phyloP scores from a whole-genome alignment of 2,329 filamentous ascomycete genomes.

The Pseudocercospora fuligena region DNA sequence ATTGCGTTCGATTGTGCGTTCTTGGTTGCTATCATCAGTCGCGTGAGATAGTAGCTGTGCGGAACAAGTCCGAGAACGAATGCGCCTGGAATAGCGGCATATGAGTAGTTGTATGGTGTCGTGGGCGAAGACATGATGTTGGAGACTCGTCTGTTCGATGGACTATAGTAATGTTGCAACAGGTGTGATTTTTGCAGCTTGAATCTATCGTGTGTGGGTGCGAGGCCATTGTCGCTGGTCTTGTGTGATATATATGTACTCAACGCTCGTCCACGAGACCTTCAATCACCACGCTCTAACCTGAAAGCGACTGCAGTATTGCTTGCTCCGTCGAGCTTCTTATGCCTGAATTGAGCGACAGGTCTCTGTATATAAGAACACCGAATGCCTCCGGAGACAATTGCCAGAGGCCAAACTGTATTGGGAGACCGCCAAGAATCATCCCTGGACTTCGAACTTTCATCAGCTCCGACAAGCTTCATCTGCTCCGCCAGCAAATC shows the following conservation, averaged over 20 bases:
- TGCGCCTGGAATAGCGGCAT: constrained; percentile 32
- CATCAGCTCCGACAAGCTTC: neutral
- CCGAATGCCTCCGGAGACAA: neutral
- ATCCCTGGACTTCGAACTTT: neutral
- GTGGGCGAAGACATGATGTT: neutral
- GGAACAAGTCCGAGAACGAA: constrained; percentile 33
- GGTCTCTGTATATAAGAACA: neutral
- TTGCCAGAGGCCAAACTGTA: neutral
- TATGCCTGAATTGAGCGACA: neutral
- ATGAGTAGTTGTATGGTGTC: constrained; percentile 31
- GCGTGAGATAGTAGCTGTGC: constrained; percentile 31
- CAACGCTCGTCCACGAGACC: neutral
- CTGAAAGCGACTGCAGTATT: neutral
- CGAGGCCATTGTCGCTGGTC: neutral
- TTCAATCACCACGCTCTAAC: neutral
- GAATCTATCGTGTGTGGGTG: neutral
- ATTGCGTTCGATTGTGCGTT: constrained; percentile 30
- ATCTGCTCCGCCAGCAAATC: neutral
- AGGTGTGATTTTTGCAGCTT: neutral
- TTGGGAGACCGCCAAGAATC: neutral
- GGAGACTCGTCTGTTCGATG: neutral
- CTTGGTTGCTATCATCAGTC: constrained; percentile 34
- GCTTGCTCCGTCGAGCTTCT: neutral
- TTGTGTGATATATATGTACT: neutral
- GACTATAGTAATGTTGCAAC: neutral